A percentile compares a stretch with the other conserved stretches of the same genome.
Conservation (phyloP, 2,329 filamentous ascomycete genomes). For the Rasamsonia emersonii region DNA sequence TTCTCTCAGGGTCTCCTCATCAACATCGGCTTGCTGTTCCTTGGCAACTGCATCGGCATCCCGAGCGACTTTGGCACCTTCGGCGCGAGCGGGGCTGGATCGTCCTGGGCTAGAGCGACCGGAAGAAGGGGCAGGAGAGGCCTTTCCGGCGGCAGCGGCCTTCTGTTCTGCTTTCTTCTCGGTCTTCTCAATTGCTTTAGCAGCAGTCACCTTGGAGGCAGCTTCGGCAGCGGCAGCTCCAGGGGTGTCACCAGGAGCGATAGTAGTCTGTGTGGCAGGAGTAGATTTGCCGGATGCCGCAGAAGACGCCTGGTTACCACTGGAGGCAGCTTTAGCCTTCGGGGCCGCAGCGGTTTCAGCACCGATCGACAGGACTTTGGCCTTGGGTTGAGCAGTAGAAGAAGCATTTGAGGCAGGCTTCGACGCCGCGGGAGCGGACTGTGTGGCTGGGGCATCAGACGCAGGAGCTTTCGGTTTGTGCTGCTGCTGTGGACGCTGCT, state of each 20-base stretch:
- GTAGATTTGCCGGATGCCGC: constrained; percentile 26
- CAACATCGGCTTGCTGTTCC: constrained; percentile 69
- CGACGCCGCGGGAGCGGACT: constrained; percentile 37
- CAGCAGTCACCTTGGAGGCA: constrained; percentile 70
- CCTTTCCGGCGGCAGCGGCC: constrained; percentile 55
- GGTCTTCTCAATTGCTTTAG: constrained; percentile 87
- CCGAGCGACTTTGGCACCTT: constrained; percentile 50
- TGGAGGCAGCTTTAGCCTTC: constrained; percentile 68
- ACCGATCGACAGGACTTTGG: constrained; percentile 55
- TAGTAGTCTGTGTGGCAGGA: constrained; percentile 41
- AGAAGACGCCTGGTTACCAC: constrained; percentile 46
- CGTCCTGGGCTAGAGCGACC: constrained; percentile 72
- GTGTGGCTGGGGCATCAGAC: constrained; percentile 26
- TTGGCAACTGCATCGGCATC: constrained; percentile 77
- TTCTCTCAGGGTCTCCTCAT: constrained; percentile 80
- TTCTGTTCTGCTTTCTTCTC: constrained; percentile 53
- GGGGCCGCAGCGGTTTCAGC: constrained; percentile 43
- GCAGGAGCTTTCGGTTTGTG: constrained; percentile 38
- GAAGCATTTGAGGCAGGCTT: constrained; percentile 30
- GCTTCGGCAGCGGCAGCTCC: constrained; percentile 51
- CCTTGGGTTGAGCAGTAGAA: constrained; percentile 40
- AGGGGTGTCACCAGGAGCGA: constrained; percentile 41
- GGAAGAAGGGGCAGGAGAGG: constrained; percentile 72
- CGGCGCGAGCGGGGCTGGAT: constrained; percentile 61
- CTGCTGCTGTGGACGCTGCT: constrained; percentile 19